Evolutionary conservation across 148 eudicot species (phyloP), one percentile per base, ranked within the genome.

Genomic region (Rhododendron ovatum): DNA sequence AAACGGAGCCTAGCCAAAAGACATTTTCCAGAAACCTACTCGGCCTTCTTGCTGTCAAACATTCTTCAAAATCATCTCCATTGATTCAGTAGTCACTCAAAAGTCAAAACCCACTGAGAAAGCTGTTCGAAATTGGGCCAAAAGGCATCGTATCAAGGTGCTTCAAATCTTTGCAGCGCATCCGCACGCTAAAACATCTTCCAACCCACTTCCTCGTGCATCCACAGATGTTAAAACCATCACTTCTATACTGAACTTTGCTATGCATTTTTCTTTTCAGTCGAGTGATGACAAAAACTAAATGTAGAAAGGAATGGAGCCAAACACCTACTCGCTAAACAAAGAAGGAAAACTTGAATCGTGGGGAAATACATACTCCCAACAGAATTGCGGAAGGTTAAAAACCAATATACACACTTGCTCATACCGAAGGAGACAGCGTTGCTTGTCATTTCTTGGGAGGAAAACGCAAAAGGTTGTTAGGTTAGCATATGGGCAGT

Each of bases 251-350:
- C 80, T 76, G 26, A 37, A 75, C 77, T 85, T 89, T 87, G 76
- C 90, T 89, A 89, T 81, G 71, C 89, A 85, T 41, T 79, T 89
- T 88, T 78, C 71, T 41, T 75, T 87, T 65, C 77, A 47, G 37
- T 71, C 61, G 67, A 59, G 67, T 37, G 51, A 78, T 73, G 75
- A 85, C 83, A 87, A 76, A 88, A 82, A 80, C 87, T 88, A 87
- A 88, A 87, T 84, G 83, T 84, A 81, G 81, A 63, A 86, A 67
- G 91, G 57, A 92, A 48, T 48, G 24, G 81, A 80, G 67, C 80
- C 74, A 81, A 53, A 77, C 55, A 53, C 50, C 89, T 87, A 55
- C 30, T 71, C 33, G 47, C 48, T 18, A 12, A 50, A 30, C 30
- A 51, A 73, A 73, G 9, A 48, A 48, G 65, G 1, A 47, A 67